Evolutionary conservation across 768 basidiomycete genomes (phyloP).

Genomic region (Lactarius hengduanensis): DNA sequence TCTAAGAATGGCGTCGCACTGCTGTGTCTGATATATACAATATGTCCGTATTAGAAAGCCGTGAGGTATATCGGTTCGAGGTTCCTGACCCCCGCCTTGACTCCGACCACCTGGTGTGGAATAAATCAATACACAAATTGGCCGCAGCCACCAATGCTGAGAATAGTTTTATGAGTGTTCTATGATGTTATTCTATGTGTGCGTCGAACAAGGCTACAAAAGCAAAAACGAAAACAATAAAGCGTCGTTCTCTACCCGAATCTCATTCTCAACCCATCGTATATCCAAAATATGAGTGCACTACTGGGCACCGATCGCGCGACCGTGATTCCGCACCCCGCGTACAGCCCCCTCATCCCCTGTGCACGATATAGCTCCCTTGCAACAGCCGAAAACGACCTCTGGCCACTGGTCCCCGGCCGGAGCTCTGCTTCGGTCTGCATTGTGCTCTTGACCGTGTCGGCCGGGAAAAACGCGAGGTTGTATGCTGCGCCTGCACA

Average conservation of each 20-base stretch:
- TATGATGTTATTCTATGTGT: constrained; percentile 3
- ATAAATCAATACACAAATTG: neutral
- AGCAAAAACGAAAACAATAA: neutral
- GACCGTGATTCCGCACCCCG: constrained; percentile 90
- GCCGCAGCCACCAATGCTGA: neutral
- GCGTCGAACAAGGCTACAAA: constrained; percentile 2
- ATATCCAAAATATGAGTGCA: constrained; percentile 91
- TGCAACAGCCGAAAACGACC: constrained; percentile 54
- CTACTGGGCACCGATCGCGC: constrained; percentile 83
- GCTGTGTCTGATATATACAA: neutral
- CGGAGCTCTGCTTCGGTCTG: constrained; percentile 91
- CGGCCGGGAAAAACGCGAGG: constrained; percentile 90
- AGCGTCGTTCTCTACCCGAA: constrained; percentile 42
- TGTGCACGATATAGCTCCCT: constrained; percentile 68
- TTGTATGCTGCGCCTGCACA: constrained; percentile 84
- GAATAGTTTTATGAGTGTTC: neutral
- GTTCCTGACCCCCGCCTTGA: too few species aligned
- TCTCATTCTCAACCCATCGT: constrained; percentile 65
- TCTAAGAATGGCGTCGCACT: neutral
- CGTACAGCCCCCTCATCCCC: constrained; percentile 84
- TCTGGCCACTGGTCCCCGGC: constrained; percentile 44
- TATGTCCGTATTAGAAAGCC: neutral
- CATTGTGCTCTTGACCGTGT: constrained; percentile 91
- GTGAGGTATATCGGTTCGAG: neutral
- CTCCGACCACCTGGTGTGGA: neutral